Base-by-base conservation (phyloP, 345 rosid genomes). In the Jatropha curcas region DNA sequence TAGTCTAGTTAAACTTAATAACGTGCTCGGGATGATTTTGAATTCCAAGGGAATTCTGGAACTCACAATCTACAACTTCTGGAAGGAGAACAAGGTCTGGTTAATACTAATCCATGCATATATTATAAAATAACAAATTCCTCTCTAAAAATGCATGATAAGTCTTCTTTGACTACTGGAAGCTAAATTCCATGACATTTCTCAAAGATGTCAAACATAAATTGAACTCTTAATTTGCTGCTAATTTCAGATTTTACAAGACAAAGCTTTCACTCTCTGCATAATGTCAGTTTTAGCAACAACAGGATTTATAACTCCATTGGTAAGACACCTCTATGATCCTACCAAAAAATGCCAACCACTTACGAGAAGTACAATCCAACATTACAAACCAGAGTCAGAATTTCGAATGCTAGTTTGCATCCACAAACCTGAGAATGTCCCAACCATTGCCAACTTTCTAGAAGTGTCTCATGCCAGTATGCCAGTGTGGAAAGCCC, bases 81-180 rank as follows among this genome's bases (percentile, higher is more conserved):
- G 74, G 74, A 71, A n/a, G 48, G 68, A 48, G 19, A 25, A 20
- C 58, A 34, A 50, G 74, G 74, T 71, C 31, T 41, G 68, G 2
- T 22, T 8, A 39, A 10, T 41, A 8, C 11, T 13, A 7, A 41
- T 9, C 45, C 13, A 41, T 10, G 1, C n/a, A n/a, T n/a, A n/a
- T n/a, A n/a, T n/a, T n/a, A n/a, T n/a, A n/a, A n/a, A n/a, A n/a
- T n/a, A n/a, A n/a, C n/a, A n/a, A n/a, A n/a, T n/a, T n/a, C n/a
- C n/a, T n/a, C n/a, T n/a, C n/a, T n/a, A n/a, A n/a, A n/a, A n/a
- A n/a, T n/a, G n/a, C n/a, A n/a, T n/a, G n/a, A n/a, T n/a, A n/a
- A n/a, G n/a, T n/a, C n/a, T n/a, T n/a, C n/a, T n/a, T n/a, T n/a
- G n/a, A n/a, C n/a, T n/a, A n/a, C n/a, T n/a, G n/a, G n/a, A n/a